Evolutionary conservation across 2,329 filamentous ascomycete genomes (phyloP), one percentile per base, ranked within the genome.

Genomic region (Cladosporium sp.): DNA sequence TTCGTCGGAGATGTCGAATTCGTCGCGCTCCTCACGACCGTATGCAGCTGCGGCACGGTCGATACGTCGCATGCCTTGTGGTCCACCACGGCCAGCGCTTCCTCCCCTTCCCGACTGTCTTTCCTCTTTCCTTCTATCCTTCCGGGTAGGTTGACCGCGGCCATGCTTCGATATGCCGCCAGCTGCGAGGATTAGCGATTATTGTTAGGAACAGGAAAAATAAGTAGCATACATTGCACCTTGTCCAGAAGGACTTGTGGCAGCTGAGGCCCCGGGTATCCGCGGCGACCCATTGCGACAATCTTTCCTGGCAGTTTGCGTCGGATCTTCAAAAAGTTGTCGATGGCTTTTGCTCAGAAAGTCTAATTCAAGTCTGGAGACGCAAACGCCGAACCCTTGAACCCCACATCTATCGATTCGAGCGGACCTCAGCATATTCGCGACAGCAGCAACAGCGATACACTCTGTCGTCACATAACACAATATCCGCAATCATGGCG

Each of bases 91-190:
- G 15, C 47, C 38, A 15, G 38, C 30, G 12, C 56, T 40, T 3
- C 56, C 76, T 28, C 72, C 67, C 71, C 84, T 88, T 71, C 85
- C 88, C 65, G 84, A 78, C 20, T 78, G 75, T 57, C 88, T 81
- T 65, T 88, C 84, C 15, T 82, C 82, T 69, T 87, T 90, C 58
- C 89, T 82, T 60, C 83, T 81, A 56, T 72, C 69, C 59, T 74
- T 74, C 17, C 72, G 65, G 9, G 65, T 59, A 9, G 55, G 60
- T 25, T 64, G 65, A 34, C 55, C 55, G 8, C 59, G 55, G 59
- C 64, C 62, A 60, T 61, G 51, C 56, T 63, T 65, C 20, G 62
- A 61, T 37, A 57, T 63, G 6, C 61, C 66, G 11, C 66, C 63
- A 39, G 40, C 56, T 56, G 54, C 1, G 20, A 39, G 15, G 42